phyloP scores from a whole-genome alignment of 129 eudicot genomes.

The Flaveria sonorensis region DNA sequence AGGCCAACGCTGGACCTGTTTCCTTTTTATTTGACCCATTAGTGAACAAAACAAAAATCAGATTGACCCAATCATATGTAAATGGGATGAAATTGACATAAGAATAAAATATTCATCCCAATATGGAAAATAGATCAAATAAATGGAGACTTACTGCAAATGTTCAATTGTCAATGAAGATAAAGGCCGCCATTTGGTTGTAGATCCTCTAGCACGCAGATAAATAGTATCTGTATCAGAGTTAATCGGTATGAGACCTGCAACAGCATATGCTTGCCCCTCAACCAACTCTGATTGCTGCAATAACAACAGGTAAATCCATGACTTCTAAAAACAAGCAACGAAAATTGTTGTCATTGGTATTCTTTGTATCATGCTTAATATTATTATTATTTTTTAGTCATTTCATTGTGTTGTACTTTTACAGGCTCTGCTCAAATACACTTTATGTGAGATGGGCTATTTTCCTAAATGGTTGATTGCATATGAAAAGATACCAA shows the following conservation, averaged over 20 bases:
- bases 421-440: neutral
- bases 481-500: neutral
- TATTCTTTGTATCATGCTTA: neutral
- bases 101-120: neutral
- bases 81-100: neutral
- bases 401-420: neutral
- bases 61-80: neutral
- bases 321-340: neutral
- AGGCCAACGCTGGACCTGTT: neutral
- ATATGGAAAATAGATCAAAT: neutral
- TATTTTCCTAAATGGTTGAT: slow-evolving; percentile 5
- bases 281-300: slow-evolving; percentile 64
- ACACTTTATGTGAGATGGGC: slow-evolving; percentile 10
- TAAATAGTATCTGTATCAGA: slow-evolving; percentile 60
- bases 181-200: slow-evolving; percentile 61
- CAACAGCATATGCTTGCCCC: slow-evolving; percentile 73
- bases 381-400: neutral
- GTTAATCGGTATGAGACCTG: slow-evolving; percentile 62
- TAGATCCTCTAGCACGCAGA: slow-evolving; percentile 70
- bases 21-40: neutral
- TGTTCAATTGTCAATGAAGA: slow-evolving; percentile 41
- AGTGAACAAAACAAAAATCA: neutral
- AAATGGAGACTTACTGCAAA: slow-evolving; percentile 50
- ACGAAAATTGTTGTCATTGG: neutral
- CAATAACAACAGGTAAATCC: neutral